Evolutionary conservation across 164 flowering plant genomes (phyloP).

Genomic region (Aristolochia contorta): DNA sequence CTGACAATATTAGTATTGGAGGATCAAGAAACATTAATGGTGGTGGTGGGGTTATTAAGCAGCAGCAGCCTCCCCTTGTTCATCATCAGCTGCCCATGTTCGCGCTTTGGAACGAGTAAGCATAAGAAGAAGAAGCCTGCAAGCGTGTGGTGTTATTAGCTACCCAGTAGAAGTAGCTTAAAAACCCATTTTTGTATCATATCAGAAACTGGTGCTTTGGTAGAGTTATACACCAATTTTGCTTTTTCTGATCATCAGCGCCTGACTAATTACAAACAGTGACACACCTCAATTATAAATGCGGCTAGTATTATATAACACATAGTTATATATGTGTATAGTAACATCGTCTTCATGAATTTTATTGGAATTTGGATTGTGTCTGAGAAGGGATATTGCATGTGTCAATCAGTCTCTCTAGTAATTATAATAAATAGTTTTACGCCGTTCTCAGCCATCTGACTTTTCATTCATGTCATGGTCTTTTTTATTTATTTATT

Average conservation of each 20-base stretch:
- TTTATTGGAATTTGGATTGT: no score
- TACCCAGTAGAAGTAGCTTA: background rate
- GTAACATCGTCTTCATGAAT: no score
- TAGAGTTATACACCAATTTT: background rate
- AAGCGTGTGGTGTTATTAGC: no score
- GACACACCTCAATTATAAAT: no score
- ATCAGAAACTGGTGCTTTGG: background rate
- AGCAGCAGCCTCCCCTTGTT: background rate
- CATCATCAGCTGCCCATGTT: background rate
- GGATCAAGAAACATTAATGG: no score
- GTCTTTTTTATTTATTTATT: background rate
- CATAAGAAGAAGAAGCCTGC: no score
- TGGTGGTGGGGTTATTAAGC: background rate
- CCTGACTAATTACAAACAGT: no score
- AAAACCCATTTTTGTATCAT: background rate
- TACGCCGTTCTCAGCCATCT: no score
- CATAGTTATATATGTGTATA: no score
- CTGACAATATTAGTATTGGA: no score
- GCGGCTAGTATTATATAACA: background rate
- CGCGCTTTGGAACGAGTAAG: conserved; percentile 2
- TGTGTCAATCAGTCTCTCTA: background rate
- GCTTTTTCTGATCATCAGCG: background rate
- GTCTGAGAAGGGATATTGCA: no score
- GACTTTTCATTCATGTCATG: background rate
- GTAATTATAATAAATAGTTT: no score